Evolutionary conservation across 306 rosid genomes (phyloP).

Genomic region (Dryas alaskensis): DNA sequence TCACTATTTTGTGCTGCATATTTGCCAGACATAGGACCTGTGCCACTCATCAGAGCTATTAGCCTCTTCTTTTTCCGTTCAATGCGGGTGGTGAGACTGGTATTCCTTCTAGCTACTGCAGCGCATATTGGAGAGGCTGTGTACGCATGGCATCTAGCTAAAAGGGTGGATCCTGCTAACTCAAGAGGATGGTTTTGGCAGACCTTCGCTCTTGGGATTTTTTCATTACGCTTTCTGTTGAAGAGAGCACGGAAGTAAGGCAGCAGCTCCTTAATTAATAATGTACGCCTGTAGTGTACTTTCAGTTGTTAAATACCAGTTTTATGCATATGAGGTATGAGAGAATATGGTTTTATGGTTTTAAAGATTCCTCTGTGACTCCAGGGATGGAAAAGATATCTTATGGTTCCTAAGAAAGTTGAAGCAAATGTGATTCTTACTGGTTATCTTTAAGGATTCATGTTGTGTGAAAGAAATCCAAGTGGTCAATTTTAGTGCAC

Average conservation of each 20-base stretch:
- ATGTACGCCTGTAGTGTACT: background rate
- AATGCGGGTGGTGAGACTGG: conserved; percentile 44
- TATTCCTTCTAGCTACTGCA: conserved; percentile 37
- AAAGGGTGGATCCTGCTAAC: conserved; percentile 72
- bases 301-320: background rate
- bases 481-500: no score
- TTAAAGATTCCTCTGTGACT: background rate
- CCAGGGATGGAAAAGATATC: background rate
- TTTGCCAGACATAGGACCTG: conserved; percentile 67
- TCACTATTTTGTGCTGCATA: conserved; percentile 59
- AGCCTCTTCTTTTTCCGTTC: conserved; percentile 63
- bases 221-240: conserved; percentile 75
- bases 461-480: no score
- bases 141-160: conserved; percentile 73
- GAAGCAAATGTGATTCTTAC: no score
- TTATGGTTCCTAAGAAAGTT: background rate
- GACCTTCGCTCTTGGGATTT: conserved; percentile 60
- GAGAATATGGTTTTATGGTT: background rate
- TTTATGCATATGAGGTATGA: background rate
- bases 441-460: no score
- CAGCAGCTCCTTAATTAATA: background rate
- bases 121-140: conserved; percentile 57
- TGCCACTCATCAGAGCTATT: conserved; percentile 47
- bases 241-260: conserved; percentile 47
- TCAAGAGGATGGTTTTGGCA: conserved; percentile 89